Evolutionary conservation across 805 yeast genomes (phyloP), one percentile per base, ranked within the genome.

Genomic region (Saturnispora bothae): DNA sequence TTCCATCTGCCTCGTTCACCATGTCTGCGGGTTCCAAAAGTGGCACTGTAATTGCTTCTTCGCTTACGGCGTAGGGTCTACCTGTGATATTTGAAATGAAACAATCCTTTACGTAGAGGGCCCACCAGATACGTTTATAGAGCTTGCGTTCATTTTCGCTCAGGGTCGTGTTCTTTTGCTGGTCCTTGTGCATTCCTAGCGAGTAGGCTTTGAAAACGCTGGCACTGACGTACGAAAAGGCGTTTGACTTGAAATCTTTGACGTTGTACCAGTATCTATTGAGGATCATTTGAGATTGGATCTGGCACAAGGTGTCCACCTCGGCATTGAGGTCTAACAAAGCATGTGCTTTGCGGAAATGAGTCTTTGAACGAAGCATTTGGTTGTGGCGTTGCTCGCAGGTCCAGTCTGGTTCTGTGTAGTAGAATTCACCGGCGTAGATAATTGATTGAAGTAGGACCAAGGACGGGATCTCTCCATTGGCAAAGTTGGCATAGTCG

Each of bases 101-200:
- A 6, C 83, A 60, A 55, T 82, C 94, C 48, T 78, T 73, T 41
- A 70, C 70, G 54, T 78, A 81, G 21, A 82, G 56, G 42, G 75
- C 64, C 94, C 94, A 82, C 86, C 88, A 83, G 12, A 80, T 64
- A 31, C 86, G 63, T 46, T 78, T 68, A 68, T 79, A 75, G 28
- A 76, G 52, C 43, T 71, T 71, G 36, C 48, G 54, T 12, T 48
- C 51, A 34, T 37, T 20, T 1, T 27, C 25, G 2, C 51, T 40
- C 9, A 50, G 18, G 2, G 40, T 41, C 10, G 36, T 22, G 14
- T 39, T 30, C 3, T 33, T 20, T 26, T 41, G 45, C 14, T 43
- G 47, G 33, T 49, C 72, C 45, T 83, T 65, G 54, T 83, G 92
- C 47, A 83, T 63, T 1, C 94, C 94, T 50, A 75, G 69, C 10